Evolutionary conservation across 2,329 filamentous ascomycete genomes (phyloP).

Genomic region (Cercospora sp.): DNA sequence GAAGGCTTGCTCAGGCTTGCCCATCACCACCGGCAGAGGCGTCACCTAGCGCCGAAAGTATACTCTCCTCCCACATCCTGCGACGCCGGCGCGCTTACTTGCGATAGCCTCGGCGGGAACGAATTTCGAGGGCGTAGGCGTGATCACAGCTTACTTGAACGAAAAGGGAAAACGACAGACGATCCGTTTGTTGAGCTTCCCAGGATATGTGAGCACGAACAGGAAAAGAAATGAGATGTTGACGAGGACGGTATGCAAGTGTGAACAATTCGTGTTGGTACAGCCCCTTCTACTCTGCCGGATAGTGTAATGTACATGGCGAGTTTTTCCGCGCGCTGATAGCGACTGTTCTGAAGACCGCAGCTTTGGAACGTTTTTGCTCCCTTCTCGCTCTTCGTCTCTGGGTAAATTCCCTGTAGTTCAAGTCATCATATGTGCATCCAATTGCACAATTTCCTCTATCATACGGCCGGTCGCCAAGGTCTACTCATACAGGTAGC

Average conservation of each 20-base stretch:
- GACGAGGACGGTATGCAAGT: background rate
- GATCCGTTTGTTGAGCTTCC: background rate
- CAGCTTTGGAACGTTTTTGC: background rate
- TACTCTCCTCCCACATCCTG: background rate
- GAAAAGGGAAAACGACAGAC: background rate
- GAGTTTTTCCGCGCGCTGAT: conserved; percentile 20
- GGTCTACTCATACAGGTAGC: background rate
- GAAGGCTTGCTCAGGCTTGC: background rate
- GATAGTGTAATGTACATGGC: conserved; percentile 20
- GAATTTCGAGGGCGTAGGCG: no score
- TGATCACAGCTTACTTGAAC: background rate
- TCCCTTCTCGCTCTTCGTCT: background rate
- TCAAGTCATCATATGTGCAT: background rate
- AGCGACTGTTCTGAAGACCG: conserved; percentile 15
- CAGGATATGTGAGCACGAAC: background rate
- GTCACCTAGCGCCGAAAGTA: background rate
- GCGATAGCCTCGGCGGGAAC: background rate
- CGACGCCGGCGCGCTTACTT: background rate
- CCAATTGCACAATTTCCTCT: background rate
- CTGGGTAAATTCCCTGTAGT: background rate
- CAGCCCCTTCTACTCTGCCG: background rate
- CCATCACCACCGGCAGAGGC: background rate
- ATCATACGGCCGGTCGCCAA: background rate
- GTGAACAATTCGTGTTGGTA: background rate
- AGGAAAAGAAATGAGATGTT: background rate